phyloP scores from a whole-genome alignment of 129 eudicot genomes.

The Centella asiatica region DNA sequence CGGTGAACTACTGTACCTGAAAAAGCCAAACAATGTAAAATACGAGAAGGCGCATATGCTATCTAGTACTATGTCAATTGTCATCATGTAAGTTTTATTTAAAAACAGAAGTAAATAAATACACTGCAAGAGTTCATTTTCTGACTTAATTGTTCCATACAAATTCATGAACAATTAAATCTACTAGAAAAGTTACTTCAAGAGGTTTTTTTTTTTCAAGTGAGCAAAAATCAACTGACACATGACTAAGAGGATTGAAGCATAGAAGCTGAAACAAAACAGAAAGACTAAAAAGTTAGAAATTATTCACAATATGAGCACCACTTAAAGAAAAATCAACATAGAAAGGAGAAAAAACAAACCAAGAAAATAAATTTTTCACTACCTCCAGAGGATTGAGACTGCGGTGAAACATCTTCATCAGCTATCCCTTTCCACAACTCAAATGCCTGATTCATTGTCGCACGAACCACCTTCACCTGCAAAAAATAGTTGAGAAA shows the following conservation, averaged over 20 bases:
- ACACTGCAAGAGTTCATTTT: too few relatives aligned
- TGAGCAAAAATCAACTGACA: background rate
- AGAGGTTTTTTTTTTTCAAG: too few relatives aligned
- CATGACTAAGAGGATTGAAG: background rate
- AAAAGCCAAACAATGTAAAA: constrained; percentile 21
- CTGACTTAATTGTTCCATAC: background rate
- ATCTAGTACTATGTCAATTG: background rate
- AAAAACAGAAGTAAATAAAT: background rate
- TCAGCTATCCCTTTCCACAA: constrained; percentile 65
- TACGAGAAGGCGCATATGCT: constrained; percentile 3
- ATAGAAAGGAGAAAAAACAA: constrained; percentile 5
- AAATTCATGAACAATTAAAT: background rate
- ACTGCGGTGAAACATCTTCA: constrained; percentile 30
- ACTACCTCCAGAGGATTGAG: constrained; percentile 53
- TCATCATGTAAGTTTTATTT: background rate
- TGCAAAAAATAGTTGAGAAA: constrained; percentile 4
- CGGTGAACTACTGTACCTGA: constrained; percentile 1
- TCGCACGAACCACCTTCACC: constrained; percentile 86
- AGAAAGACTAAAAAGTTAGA: background rate
- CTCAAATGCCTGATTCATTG: constrained; percentile 67
- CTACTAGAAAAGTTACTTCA: background rate
- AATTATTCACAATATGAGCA: background rate
- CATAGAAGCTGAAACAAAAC: background rate
- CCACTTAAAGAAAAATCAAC: constrained; percentile 3
- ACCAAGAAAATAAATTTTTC: constrained; percentile 5